A percentile compares a stretch with the other conserved stretches of the same genome.
Conservation (phyloP, 352 stramenopile species). For the Blastocystis sp. region DNA sequence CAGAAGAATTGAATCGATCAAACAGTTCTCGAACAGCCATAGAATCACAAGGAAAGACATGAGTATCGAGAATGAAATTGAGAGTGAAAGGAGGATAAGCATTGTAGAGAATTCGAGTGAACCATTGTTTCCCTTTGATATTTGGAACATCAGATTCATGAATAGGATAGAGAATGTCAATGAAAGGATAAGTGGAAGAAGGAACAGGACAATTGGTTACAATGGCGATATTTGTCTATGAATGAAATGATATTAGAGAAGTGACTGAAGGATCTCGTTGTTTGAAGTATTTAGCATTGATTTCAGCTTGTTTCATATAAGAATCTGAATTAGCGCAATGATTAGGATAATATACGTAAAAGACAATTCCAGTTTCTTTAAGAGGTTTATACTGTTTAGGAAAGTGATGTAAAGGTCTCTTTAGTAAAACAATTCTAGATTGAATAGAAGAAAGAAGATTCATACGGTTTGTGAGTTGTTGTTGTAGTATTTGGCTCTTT, state of each 20-base stretch:
- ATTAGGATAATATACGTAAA: neutral
- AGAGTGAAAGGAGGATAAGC: neutral
- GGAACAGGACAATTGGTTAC: constrained; percentile 24
- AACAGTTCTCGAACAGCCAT: neutral
- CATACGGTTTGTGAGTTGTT: too few relatives aligned
- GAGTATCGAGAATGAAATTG: neutral
- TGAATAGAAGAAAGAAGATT: too few relatives aligned
- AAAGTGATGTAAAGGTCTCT: neutral
- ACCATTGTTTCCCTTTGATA: neutral
- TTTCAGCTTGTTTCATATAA: neutral
- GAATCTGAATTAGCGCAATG: neutral
- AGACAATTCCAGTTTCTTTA: neutral
- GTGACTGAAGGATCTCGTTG: neutral
- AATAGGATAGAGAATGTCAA: neutral
- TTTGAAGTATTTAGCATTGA: neutral
- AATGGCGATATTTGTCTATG: neutral
- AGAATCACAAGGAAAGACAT: neutral
- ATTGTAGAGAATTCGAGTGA: constrained; percentile 29
- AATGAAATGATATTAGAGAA: neutral
- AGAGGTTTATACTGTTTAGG: neutral
- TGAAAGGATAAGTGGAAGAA: neutral
- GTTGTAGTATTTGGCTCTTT: too few relatives aligned
- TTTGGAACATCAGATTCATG: neutral
- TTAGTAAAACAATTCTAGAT: neutral
- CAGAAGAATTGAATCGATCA: neutral